Conservation (phyloP, 2,329 filamentous ascomycete species). For the Bipolaris bicolor region DNA sequence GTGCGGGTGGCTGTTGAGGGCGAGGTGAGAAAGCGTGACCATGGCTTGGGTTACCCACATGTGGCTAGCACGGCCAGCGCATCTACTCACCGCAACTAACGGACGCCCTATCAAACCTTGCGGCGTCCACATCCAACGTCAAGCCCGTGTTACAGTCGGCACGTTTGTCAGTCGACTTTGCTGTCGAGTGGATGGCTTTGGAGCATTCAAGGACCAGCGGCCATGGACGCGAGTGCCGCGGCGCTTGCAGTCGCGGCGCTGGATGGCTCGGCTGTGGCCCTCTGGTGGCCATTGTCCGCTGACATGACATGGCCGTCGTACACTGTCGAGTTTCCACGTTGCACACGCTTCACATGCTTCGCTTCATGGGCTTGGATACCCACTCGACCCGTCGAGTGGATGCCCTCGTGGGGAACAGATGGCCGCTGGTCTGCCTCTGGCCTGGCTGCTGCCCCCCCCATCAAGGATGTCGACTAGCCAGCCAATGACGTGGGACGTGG, state of each 20-base stretch:
- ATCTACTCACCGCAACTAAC: slow-evolving; percentile 48
- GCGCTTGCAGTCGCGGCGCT: slow-evolving; percentile 18
- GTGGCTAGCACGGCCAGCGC: slow-evolving; percentile 43
- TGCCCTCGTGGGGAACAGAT: slow-evolving; percentile 23
- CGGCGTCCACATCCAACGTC: slow-evolving; percentile 44
- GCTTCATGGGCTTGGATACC: slow-evolving; percentile 24
- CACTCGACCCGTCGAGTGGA: slow-evolving; percentile 19
- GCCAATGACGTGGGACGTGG: slow-evolving; percentile 27
- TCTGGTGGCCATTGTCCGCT: slow-evolving; percentile 31
- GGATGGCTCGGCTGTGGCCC: slow-evolving; percentile 28
- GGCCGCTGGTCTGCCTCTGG: slow-evolving; percentile 13
- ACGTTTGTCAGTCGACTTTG: slow-evolving; percentile 42
- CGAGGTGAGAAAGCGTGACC: slow-evolving; percentile 39
- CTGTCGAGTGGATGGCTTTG: slow-evolving; percentile 24
- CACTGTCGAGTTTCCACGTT: slow-evolving; percentile 49
- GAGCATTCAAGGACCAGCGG: slow-evolving; percentile 9
- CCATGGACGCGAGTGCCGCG: slow-evolving; percentile 22
- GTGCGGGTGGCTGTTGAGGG: slow-evolving; percentile 37
- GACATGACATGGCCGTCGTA: slow-evolving; percentile 46
- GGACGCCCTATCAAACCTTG: slow-evolving; percentile 37
- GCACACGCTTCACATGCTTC: slow-evolving; percentile 26
- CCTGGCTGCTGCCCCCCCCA: not conserved
- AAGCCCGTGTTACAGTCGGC: slow-evolving; percentile 44
- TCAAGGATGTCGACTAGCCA: slow-evolving; percentile 9
- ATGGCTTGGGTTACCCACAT: slow-evolving; percentile 22